Percentiles rank a stretch among this genome's conserved stretches.
Conservation (phyloP, 495 filamentous ascomycete species). For the Penicillium coprophilum region DNA sequence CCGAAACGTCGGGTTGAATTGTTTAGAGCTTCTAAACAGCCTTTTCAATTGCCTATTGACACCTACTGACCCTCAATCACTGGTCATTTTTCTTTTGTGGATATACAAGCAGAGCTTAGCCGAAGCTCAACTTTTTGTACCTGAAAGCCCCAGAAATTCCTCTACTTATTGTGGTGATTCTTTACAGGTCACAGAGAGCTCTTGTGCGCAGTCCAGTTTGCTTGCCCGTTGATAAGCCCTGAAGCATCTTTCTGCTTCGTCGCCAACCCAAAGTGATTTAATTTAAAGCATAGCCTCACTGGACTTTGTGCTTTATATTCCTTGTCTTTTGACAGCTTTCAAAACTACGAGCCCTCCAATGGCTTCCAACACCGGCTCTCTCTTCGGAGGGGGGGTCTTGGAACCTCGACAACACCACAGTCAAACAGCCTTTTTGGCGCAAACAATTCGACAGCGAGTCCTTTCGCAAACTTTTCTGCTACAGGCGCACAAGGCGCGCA, state of each 20-base stretch:
- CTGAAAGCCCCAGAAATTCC: background rate
- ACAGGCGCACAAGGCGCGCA: conserved; percentile 27
- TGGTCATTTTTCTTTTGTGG: background rate
- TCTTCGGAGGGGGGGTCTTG: conserved; percentile 40
- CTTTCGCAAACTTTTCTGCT: conserved; percentile 18
- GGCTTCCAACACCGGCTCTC: conserved; percentile 32
- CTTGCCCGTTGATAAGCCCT: conserved; percentile 16
- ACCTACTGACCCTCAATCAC: background rate
- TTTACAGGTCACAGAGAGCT: background rate
- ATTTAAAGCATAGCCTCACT: background rate
- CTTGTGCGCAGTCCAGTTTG: conserved; percentile 12
- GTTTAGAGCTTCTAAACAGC: conserved; percentile 23
- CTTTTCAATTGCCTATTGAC: conserved; percentile 2
- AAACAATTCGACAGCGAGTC: conserved; percentile 29
- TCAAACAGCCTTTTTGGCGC: conserved; percentile 36
- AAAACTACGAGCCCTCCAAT: conserved; percentile 13
- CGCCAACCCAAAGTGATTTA: background rate
- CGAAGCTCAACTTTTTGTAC: background rate
- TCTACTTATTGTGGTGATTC: background rate
- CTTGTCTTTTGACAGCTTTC: background rate
- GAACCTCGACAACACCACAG: conserved; percentile 28
- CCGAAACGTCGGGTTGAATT: conserved; percentile 22
- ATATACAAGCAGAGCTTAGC: background rate
- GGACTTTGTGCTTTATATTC: background rate
- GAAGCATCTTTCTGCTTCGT: conserved; percentile 1